Percentiles rank a stretch among this genome's conserved stretches.
These are phyloP conservation scores for Aspergillus niger DNA, from an alignment of 2,329 filamentous ascomycete species.

Conservation along the genomic window DNA sequence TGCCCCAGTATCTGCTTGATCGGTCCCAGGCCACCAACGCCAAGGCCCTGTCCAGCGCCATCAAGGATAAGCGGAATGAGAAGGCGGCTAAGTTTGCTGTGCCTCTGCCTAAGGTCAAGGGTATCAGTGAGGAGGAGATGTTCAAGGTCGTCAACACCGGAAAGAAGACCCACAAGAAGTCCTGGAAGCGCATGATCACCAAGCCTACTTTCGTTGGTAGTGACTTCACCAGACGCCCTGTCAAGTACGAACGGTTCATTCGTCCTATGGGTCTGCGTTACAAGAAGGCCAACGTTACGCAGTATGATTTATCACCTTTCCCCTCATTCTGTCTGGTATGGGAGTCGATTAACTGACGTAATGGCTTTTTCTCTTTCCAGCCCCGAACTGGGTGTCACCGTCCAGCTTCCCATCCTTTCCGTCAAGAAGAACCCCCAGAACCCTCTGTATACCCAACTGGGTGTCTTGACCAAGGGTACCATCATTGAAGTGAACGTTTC, in stretches of 20 bases:
- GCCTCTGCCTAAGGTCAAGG: slow-evolving; percentile 89
- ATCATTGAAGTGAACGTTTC: slow-evolving; percentile 90
- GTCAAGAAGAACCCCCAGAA: slow-evolving; percentile 88
- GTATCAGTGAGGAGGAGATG: slow-evolving; percentile 95
- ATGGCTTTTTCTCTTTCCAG: slow-evolving; percentile 20
- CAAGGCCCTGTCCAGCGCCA: slow-evolving; percentile 77
- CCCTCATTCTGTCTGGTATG: slow-evolving; percentile 7
- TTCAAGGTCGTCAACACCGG: slow-evolving; percentile 96
- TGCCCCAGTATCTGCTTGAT: slow-evolving; percentile 93
- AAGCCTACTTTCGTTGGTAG: slow-evolving; percentile 87
- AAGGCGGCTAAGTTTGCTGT: slow-evolving; percentile 94
- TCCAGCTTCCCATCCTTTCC: slow-evolving; percentile 77
- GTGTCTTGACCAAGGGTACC: slow-evolving; percentile 83
- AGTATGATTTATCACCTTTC: slow-evolving; percentile 28
- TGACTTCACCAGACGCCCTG: slow-evolving; percentile 85
- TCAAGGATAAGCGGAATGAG: slow-evolving; percentile 93
- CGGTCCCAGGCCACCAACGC: slow-evolving; percentile 68
- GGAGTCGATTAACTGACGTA: background rate
- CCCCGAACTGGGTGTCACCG: slow-evolving; percentile 80
- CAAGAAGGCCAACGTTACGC: slow-evolving; percentile 72
- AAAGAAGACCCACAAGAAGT: slow-evolving; percentile 89
- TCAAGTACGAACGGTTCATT: slow-evolving; percentile 74
- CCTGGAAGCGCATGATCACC: slow-evolving; percentile 66
- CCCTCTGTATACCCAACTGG: slow-evolving; percentile 87
- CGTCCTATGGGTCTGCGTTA: slow-evolving; percentile 76